Base-by-base conservation (phyloP, 1,284 basidiomycete genomes). In the Bjerkandera adusta region DNA sequence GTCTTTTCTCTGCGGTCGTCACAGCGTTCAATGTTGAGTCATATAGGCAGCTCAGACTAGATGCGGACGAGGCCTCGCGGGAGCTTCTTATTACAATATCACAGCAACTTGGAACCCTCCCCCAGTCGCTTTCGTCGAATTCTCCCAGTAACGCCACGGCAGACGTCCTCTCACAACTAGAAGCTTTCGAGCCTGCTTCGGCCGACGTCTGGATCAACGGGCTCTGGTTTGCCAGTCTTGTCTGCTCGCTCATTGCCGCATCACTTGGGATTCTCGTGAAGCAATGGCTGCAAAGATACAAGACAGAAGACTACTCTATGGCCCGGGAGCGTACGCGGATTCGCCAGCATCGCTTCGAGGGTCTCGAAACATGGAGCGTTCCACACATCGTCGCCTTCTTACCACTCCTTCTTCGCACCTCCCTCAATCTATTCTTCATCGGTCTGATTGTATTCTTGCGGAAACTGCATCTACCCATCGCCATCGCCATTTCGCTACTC, bases 381-480 rank as follows among this genome's bases (percentile, higher is more conserved):
- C 49, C 55, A 6, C 48, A 49, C 10, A 57, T 64, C 13, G 53
- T 67, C 13, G 48, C 59, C 1, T 40, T 54, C 10, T 52, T 68
- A 3, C 63, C 64, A 0, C 35, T 62, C 2, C 49, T 67, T 12
- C 54, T 67, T 11, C 59, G 66, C 26, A 33, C 56, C 13, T 54
- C 66, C 0, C 48, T 66, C 3, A 43, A 56, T 4, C 54, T 67
- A 5, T 68, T 67, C 53, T 58, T 66, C 16, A 52, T 49, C 3
- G 67, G 67, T 1, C 30, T 53, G 1, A 25, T 39, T 20, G 11
- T 49, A 3, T 32, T 45, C 11, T 44, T 52, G 3, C 40, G 32
- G 32, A 27, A 27, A 16, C 39, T 53, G 5, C 20, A 53, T 18
- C 5, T 13, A 8, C 5, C 15, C 4, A 10, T 48, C 34, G 39